phyloP scores from a whole-genome alignment of 305 asterid genomes.

The Ajuga reptans region DNA sequence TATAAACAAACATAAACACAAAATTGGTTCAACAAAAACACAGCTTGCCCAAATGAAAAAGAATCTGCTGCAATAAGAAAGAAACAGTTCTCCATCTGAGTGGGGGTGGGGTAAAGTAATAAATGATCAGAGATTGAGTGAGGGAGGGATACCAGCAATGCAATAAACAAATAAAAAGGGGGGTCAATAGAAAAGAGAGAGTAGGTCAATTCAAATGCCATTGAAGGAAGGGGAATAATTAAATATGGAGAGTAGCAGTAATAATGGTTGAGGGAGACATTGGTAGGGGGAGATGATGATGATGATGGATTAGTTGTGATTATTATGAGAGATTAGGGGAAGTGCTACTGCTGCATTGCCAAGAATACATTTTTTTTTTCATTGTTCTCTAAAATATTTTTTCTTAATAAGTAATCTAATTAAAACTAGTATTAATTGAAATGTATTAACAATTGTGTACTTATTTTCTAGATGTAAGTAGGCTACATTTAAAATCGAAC shows the following conservation, averaged over 20 bases:
- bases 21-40: neutral
- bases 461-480: too few relatives aligned
- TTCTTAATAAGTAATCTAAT: too few relatives aligned
- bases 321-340: too few relatives aligned
- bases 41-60: neutral
- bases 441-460: too few relatives aligned
- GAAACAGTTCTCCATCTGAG: neutral
- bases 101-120: slow-evolving; percentile 20
- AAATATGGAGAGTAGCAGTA: neutral
- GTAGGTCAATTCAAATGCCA: slow-evolving; percentile 6
- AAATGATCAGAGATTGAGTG: slow-evolving; percentile 26
- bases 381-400: too few relatives aligned
- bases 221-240: neutral
- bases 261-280: slow-evolving; percentile 3
- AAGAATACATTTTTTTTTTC: too few relatives aligned
- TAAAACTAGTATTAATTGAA: too few relatives aligned
- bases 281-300: slow-evolving; percentile 16
- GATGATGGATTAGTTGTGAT: slow-evolving; percentile 14
- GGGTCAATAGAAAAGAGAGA: slow-evolving; percentile 3
- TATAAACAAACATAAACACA: too few relatives aligned
- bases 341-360: slow-evolving; percentile 2
- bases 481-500: too few relatives aligned
- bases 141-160: neutral
- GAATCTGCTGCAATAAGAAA: neutral
- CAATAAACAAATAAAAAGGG: neutral